Conservation (phyloP, 441 rosid species). For the Capsella rubella region DNA sequence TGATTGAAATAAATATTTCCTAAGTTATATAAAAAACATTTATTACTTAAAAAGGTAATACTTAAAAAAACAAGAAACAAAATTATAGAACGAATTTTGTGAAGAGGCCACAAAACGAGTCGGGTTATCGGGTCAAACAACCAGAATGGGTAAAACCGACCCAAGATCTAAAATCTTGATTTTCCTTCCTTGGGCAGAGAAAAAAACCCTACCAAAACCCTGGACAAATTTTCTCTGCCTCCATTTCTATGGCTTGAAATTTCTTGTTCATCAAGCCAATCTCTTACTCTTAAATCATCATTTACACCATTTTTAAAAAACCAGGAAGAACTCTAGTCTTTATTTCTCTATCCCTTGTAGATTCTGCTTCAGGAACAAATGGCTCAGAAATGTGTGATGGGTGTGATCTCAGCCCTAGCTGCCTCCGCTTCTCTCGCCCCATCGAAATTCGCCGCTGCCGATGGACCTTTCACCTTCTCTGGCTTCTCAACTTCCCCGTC, state of each 20-base stretch:
- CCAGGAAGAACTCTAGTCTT: not conserved
- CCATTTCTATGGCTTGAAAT: constrained; percentile 19
- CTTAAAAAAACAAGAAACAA: too few relatives aligned
- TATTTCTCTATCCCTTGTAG: not conserved
- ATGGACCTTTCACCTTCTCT: constrained; percentile 63
- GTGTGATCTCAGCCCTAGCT: constrained; percentile 70
- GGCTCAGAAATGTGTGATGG: constrained; percentile 64
- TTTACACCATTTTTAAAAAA: too few relatives aligned
- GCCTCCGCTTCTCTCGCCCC: constrained; percentile 62
- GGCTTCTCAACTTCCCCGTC: constrained; percentile 48
- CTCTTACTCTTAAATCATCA: not conserved
- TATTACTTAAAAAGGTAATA: too few relatives aligned
- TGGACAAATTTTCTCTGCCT: constrained; percentile 12
- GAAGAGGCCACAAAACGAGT: not conserved
- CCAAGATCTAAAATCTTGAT: constrained; percentile 1
- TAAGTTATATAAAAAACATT: too few relatives aligned
- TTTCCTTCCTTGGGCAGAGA: not conserved
- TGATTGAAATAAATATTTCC: too few relatives aligned
- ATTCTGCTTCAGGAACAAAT: constrained; percentile 36
- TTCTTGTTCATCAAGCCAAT: constrained; percentile 54
- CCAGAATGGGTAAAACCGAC: constrained; percentile 13
- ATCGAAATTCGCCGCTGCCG: constrained; percentile 57
- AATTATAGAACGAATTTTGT: too few relatives aligned
- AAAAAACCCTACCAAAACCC: constrained; percentile 81
- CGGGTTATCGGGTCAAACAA: constrained; percentile 18